Evolutionary conservation across 306 rosid genomes (phyloP).

Genomic region (Glycine latifolia): DNA sequence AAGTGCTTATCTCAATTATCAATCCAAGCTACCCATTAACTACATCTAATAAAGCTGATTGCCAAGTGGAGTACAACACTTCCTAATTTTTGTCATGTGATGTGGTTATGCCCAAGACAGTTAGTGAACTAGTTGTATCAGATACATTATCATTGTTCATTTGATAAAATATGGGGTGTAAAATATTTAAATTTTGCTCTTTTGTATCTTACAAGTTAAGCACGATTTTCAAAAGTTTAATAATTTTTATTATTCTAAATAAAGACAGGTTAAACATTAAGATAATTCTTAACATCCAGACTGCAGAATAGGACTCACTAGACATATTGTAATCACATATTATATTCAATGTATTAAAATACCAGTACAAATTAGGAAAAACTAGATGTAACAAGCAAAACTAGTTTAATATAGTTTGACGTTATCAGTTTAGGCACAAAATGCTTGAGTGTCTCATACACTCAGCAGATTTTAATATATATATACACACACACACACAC

Average conservation of each 20-base stretch:
- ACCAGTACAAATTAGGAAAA: neutral
- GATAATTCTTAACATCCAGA: neutral
- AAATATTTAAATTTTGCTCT: neutral
- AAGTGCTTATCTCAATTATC: constrained; percentile 1
- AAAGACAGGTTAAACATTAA: neutral
- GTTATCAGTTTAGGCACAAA: too few species aligned
- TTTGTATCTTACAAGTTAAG: neutral
- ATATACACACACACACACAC: too few species aligned
- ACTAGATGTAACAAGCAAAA: constrained; percentile 13
- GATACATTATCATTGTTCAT: neutral
- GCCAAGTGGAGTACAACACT: neutral
- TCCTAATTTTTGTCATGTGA: neutral
- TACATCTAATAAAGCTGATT: neutral
- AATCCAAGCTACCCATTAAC: constrained; percentile 19
- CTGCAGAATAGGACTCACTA: neutral
- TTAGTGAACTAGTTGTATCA: neutral
- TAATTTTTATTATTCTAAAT: constrained; percentile 11
- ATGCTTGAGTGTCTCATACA: too few species aligned
- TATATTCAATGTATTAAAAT: constrained; percentile 7
- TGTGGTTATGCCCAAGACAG: constrained; percentile 4
- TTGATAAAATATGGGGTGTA: neutral
- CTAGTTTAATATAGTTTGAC: too few species aligned
- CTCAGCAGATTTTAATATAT: too few species aligned
- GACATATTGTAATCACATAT: constrained; percentile 2
- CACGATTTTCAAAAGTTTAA: neutral